phyloP scores from a whole-genome alignment of 2,329 filamentous ascomycete genomes.

The Colletotrichum tropicale region DNA sequence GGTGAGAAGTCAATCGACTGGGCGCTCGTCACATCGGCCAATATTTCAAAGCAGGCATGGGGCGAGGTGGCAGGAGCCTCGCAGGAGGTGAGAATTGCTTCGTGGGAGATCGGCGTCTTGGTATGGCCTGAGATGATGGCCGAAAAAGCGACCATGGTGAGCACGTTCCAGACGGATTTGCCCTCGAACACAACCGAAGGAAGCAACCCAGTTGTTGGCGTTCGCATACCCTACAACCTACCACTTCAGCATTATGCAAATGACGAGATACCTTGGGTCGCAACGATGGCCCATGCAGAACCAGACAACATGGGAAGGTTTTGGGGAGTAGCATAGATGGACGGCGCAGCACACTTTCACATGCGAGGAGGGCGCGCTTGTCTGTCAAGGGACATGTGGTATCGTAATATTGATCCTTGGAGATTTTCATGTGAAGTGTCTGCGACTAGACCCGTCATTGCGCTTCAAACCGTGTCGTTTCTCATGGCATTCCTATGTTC shows the following conservation, averaged over 20 bases:
- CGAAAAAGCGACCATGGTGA: slow-evolving; percentile 64
- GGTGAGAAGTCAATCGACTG: slow-evolving; percentile 70
- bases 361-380: neutral
- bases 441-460: neutral
- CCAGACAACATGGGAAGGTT: slow-evolving; percentile 63
- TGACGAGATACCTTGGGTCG: slow-evolving; percentile 78
- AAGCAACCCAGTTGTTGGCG: slow-evolving; percentile 57
- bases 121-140: slow-evolving; percentile 74
- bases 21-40: slow-evolving; percentile 90
- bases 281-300: slow-evolving; percentile 61
- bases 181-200: slow-evolving; percentile 38
- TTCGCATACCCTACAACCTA: slow-evolving; percentile 83
- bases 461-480: slow-evolving; percentile 12
- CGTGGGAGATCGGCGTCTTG: slow-evolving; percentile 84
- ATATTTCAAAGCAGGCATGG: slow-evolving; percentile 89
- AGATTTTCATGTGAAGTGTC: neutral
- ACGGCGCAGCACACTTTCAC: neutral
- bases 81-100: slow-evolving; percentile 73
- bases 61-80: slow-evolving; percentile 64
- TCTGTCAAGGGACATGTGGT: neutral
- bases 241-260: slow-evolving; percentile 70
- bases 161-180: slow-evolving; percentile 67
- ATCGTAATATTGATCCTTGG: slow-evolving; percentile 16
- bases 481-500: neutral
- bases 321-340: slow-evolving; percentile 33